Conservation (phyloP, 169 alveolate species). For the Nephromyces sp. region DNA sequence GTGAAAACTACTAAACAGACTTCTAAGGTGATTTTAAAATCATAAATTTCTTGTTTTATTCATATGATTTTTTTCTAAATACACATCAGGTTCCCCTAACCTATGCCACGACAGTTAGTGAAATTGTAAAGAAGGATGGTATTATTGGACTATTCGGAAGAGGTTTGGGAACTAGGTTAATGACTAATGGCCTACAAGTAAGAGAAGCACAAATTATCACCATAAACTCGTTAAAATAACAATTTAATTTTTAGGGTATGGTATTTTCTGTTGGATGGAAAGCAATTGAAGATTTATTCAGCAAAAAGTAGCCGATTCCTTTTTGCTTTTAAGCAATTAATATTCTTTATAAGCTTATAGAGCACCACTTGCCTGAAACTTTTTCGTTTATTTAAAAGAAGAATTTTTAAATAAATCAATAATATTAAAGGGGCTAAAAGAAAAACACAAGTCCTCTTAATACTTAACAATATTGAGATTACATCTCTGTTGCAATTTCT, state of each 20-base stretch:
- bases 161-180: constrained; percentile 62
- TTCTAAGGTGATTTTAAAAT: constrained; percentile 6
- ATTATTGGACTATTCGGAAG: constrained; percentile 44
- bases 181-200: constrained; percentile 60
- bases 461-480: too few relatives aligned
- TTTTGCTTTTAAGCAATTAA: too few relatives aligned
- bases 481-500: too few relatives aligned
- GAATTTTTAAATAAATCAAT: too few relatives aligned
- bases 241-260: constrained; percentile 25
- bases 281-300: constrained; percentile 28
- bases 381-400: too few relatives aligned
- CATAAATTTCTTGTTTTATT: neutral
- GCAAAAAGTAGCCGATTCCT: constrained; percentile 21
- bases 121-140: constrained; percentile 53
- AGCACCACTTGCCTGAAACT: too few relatives aligned
- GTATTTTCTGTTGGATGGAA: constrained; percentile 38
- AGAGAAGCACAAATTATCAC: neutral
- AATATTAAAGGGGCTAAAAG: too few relatives aligned
- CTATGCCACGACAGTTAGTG: constrained; percentile 43
- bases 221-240: neutral
- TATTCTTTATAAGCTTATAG: too few relatives aligned
- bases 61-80: neutral
- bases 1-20: constrained; percentile 65
- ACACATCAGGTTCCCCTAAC: constrained; percentile 36
- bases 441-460: too few relatives aligned